These are phyloP conservation scores for Trichosanthes truncata DNA, from an alignment of 306 rosid genomes.

Conservation along the genomic window DNA sequence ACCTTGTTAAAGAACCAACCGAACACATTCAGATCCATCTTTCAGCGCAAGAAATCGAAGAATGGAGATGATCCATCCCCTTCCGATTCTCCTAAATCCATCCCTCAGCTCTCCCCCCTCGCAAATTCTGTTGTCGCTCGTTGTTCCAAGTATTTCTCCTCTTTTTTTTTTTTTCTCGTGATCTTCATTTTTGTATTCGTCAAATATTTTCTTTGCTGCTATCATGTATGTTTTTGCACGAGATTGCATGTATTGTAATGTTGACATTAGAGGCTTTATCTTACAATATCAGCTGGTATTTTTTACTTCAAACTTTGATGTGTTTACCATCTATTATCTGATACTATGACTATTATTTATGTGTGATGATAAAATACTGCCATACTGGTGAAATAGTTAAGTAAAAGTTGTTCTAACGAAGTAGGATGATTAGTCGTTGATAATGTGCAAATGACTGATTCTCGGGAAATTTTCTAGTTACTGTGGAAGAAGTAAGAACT, in stretches of 20 bases:
- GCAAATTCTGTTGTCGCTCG: constrained; percentile 79
- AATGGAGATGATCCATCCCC: constrained; percentile 14
- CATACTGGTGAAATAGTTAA: neutral
- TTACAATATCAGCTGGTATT: neutral
- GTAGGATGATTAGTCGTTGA: neutral
- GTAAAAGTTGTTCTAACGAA: neutral
- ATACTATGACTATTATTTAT: neutral
- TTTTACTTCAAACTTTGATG: neutral
- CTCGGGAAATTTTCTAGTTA: neutral
- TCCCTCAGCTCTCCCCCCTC: constrained; percentile 71
- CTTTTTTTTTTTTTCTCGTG: neutral
- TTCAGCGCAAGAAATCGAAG: constrained; percentile 31
- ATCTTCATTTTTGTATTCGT: neutral
- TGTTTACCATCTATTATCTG: neutral
- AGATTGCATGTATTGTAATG: neutral
- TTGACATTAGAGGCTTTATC: neutral
- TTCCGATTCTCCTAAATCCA: constrained; percentile 32
- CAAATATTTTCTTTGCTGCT: neutral
- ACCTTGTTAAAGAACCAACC: constrained; percentile 27
- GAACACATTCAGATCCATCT: constrained; percentile 34
- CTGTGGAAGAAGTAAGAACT: neutral
- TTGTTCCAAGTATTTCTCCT: constrained; percentile 48
- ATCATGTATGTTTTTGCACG: neutral
- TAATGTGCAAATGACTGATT: neutral
- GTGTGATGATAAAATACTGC: neutral